Percentiles rank a stretch among this genome's conserved stretches.
Conservation (phyloP, 306 rosid species). For the Calophaca sinica region DNA sequence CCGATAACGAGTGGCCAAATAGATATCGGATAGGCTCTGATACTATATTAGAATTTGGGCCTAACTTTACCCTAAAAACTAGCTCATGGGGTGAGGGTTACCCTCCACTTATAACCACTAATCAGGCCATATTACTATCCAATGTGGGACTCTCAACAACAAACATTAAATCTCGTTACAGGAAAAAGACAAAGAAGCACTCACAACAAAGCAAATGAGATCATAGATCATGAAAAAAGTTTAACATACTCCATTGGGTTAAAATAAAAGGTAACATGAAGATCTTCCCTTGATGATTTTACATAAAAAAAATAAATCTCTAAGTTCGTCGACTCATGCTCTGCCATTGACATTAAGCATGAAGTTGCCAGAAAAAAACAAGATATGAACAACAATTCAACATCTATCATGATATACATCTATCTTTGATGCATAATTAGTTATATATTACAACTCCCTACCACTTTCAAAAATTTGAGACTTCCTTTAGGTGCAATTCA, state of each 20-base stretch:
- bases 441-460: constrained; percentile 4
- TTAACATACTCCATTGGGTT: background rate
- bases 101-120: no score
- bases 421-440: constrained; percentile 25
- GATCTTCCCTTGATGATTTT: background rate
- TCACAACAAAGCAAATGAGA: background rate
- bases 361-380: constrained; percentile 22
- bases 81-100: no score
- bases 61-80: no score
- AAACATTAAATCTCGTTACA: constrained; percentile 10
- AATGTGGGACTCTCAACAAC: background rate
- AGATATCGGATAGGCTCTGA: no score
- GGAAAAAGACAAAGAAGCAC: background rate
- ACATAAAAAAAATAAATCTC: background rate
- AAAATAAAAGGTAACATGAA: constrained; percentile 8
- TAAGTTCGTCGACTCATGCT: background rate
- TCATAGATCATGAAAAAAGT: constrained; percentile 21
- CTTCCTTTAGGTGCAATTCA: background rate
- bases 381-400: constrained; percentile 13
- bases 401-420: constrained; percentile 15
- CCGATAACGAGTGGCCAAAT: no score
- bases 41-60: no score
- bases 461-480: constrained; percentile 7
- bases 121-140: no score
- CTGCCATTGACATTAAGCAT: constrained; percentile 42